Evolutionary conservation across 306 rosid species (phyloP), one percentile per base, ranked within the genome.

Genomic region (Trifolium repens): DNA sequence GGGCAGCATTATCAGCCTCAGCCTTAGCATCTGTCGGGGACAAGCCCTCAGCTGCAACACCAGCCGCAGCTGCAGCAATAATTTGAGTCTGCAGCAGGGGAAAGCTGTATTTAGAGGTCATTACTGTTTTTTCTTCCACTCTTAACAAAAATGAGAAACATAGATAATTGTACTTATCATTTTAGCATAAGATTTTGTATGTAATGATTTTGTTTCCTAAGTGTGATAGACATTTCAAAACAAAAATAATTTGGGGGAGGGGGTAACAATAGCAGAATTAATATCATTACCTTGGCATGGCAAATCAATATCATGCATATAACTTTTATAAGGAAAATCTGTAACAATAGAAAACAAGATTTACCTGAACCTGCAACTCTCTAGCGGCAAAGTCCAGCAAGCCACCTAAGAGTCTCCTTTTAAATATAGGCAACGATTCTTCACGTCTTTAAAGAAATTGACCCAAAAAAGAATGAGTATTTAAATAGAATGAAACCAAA

Each of bases 1-100:
- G 99, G 37, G 99, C 97, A 77, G 96, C 96, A 87, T 87, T 90
- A 67, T 94, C 96, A 69, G 99, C 93, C 89, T 92, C 99, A 57
- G 86, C 93, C 88, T 82, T 94, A 14, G 99, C 88, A 79, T 89
- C 96, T 64, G 54, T 73, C 63, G 99, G 96, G 67, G 99, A 94
- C 80, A 90, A 84, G 49, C 96, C 91, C 83, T 83, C 99, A 34
- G 98, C 91, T 26, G 99, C 99, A 73, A 94, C 96, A 67, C 94
- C 97, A 79, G 99, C 99, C 66, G 97, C 88, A 62, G 96, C 99
- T 6, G 97, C 96, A 78, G 99, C 99, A 84, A 94, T 94, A 63
- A 94, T 94, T 90, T 94, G 97, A 88, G 97, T 94, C 99, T 94
- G 96, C 83, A 80, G 61, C 71, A 87, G 82, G 74, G 80, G 82